phyloP scores from a whole-genome alignment of 2,329 filamentous ascomycete species.

The Talaromyces sp. region DNA sequence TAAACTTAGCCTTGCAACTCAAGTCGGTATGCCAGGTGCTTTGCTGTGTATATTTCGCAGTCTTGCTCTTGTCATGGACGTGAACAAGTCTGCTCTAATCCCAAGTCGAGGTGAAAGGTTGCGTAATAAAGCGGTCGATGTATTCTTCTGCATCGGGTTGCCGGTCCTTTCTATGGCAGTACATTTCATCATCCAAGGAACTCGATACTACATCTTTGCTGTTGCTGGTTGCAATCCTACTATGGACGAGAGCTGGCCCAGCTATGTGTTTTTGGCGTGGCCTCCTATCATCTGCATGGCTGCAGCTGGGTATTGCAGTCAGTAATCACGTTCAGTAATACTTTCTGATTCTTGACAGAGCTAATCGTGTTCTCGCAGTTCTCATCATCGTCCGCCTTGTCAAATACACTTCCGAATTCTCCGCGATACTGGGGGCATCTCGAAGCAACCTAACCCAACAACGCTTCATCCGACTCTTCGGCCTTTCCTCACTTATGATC shows the following conservation, averaged over 20 bases:
- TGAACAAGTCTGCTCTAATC: constrained; percentile 51
- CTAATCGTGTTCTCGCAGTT: constrained; percentile 37
- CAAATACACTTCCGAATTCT: constrained; percentile 58
- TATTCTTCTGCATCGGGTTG: constrained; percentile 54
- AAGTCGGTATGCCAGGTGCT: constrained; percentile 52
- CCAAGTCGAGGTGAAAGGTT: constrained; percentile 49
- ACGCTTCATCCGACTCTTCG: constrained; percentile 56
- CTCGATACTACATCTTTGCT: constrained; percentile 56
- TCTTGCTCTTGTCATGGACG: constrained; percentile 60
- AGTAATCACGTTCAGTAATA: constrained; percentile 22
- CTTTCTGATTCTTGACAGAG: background rate
- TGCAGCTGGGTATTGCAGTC: constrained; percentile 57
- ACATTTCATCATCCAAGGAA: constrained; percentile 59
- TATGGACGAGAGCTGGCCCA: constrained; percentile 57
- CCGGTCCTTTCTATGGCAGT: constrained; percentile 55
- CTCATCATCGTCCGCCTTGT: constrained; percentile 59
- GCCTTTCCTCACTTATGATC: constrained; percentile 53
- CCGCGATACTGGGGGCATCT: constrained; percentile 51
- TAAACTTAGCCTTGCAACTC: constrained; percentile 54
- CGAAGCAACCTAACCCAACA: constrained; percentile 54
- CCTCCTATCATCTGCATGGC: constrained; percentile 53
- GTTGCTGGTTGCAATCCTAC: constrained; percentile 58
- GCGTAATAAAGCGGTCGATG: constrained; percentile 49
- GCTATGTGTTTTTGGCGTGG: constrained; percentile 56
- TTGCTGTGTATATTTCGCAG: constrained; percentile 58